Evolutionary conservation across 306 rosid species (phyloP), one percentile per base, ranked within the genome.

Genomic region (Vigna reflexopilosa): DNA sequence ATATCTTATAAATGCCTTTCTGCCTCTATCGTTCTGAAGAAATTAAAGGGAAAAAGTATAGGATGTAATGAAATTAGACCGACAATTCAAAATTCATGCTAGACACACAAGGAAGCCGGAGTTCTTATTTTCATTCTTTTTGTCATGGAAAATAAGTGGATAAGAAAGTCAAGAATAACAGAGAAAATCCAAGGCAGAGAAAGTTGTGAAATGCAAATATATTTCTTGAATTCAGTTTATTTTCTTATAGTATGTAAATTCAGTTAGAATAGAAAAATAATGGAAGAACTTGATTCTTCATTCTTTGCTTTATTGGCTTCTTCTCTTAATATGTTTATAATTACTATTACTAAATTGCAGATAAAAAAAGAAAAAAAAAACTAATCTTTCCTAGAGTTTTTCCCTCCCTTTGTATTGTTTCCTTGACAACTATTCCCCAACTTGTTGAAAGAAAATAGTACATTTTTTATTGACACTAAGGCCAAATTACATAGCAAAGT

Each of bases 371-470:
- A 26, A 26, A 30, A 4, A 28, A 30, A 30, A 30, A 30, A 30
- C 34, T 30, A 36, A 79, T 58, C 71, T 67, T 22, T 51, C 51
- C 72, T 28, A 15, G 32, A 44, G 32, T 19, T 34, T 50, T 59
- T 44, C 34, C 67, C 59, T 75, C 56, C 30, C 14, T 20, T 32
- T 28, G 24, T 73, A 6, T 70, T 55, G 28, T 72, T 79, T 50
- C 40, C 48, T 61, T 72, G 5, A 16, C 24, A 44, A 15, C 49
- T 48, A 9, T 75, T 81, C 34, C 38, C 38, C 68, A 40, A 49
- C 48, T 51, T 65, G 75, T 71, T 74, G 80, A 67, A 73, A 56
- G 40, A 66, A 65, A 22, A 47, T 16, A 44, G 28, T 36, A 76
- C 38, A 42, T 75, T 3, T 47, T 67, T 47, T 62, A 67, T 67